These are phyloP conservation scores for Pueraria montana DNA, from an alignment of 306 rosid species.

Conservation along the genomic window DNA sequence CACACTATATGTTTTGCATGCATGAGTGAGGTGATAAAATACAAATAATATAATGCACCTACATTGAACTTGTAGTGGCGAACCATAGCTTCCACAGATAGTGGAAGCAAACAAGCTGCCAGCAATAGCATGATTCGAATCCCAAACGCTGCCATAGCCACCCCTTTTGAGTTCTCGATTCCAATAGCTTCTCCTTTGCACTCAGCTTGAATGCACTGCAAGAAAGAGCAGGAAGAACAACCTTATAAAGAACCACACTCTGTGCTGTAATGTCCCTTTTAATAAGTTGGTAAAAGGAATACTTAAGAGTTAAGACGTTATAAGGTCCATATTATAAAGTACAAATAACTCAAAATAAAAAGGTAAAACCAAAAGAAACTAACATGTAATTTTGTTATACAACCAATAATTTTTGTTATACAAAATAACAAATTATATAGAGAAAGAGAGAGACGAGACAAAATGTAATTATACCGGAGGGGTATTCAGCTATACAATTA, in stretches of 20 bases:
- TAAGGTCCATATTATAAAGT: slow-evolving; percentile 28
- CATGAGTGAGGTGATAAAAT: slow-evolving; percentile 27
- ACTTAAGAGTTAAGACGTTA: slow-evolving; percentile 13
- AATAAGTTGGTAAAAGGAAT: slow-evolving; percentile 37
- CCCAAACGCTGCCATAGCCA: slow-evolving; percentile 8
- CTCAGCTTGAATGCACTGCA: slow-evolving; percentile 25
- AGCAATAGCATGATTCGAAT: slow-evolving; percentile 36
- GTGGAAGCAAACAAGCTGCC: slow-evolving; percentile 47
- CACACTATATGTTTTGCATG: slow-evolving; percentile 26
- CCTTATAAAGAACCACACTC: slow-evolving; percentile 48
- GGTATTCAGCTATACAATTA: too few species aligned
- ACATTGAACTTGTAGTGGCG: slow-evolving; percentile 63
- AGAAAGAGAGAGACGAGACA: too few species aligned
- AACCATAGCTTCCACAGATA: slow-evolving; percentile 48
- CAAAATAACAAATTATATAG: too few species aligned
- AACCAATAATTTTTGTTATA: too few species aligned
- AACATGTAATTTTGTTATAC: too few species aligned
- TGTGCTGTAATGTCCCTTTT: slow-evolving; percentile 53
- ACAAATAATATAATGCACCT: slow-evolving; percentile 24
- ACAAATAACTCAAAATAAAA: background rate
- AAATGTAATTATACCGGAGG: too few species aligned
- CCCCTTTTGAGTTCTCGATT: slow-evolving; percentile 13
- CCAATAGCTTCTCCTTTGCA: background rate
- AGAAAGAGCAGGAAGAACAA: slow-evolving; percentile 25
- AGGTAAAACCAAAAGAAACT: slow-evolving; percentile 10